Base-by-base conservation (phyloP, 352 stramenopile species). In the Phytophthora sp. region DNA sequence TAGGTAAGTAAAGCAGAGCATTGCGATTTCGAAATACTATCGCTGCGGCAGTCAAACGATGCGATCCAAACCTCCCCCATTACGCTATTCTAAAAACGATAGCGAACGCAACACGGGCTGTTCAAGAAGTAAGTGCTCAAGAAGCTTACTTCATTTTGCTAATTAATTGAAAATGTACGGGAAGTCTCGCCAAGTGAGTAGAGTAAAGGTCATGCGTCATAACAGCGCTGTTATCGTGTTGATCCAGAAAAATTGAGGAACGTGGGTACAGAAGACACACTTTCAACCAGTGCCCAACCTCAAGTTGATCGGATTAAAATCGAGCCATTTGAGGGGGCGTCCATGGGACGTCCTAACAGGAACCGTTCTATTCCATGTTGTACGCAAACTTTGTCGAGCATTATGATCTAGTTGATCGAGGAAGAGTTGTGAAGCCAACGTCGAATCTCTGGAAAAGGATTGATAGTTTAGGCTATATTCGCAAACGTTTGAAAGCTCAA, bases 1-100 rank as follows among this genome's bases (percentile, higher is more conserved):
- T 77, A 77, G 15, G 29, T 75, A 0, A 80, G 68, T 21, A 80
- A 77, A 30, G 45, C 57, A 24, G 57, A 65, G 20, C 57, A 8
- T 2, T 50, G 0, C 16, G 31, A 11, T 69, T 18, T 49, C 63
- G 18, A 6, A 18, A 35, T 7, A 33, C 42, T 1, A 71, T 74
- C 13, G 26, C 27, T 11, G 60, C 46, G 21, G 57, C 58, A 1
- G 27, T 78, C 3, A 36, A 63, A 9, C 23, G 33, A 26, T 56
- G 56, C 18, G 56, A 63, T 12, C 3, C 21, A 0, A 56, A 56
- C 18, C 31, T 54, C 13, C 29, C 41, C 1, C 18, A 54, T 18
- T 13, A 62, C 13, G 27, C 41, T 1, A 47, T 54, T 16, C 9
- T 54, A 4, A 53, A 62, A 13, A 15, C 33, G 1, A 35, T 57